A percentile compares a stretch with the other conserved stretches of the same genome.
Evolutionary conservation across 1,284 basidiomycete genomes (phyloP).

Genomic region (Irpex rosettiformis): DNA sequence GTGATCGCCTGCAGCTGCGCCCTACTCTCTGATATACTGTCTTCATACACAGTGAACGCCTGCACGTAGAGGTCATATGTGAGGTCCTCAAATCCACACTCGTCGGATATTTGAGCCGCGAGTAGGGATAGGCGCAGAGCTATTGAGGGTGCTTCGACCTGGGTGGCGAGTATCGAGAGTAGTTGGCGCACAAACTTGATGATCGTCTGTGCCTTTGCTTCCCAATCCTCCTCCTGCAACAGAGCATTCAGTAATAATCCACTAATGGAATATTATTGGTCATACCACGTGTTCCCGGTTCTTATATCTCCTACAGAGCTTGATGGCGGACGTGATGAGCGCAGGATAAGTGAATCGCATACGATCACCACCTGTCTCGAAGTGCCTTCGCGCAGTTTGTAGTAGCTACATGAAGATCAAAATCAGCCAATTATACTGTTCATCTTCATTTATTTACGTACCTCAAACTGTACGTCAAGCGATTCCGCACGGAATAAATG

Average conservation of each 20-base stretch:
- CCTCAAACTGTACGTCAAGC: conserved; percentile 84
- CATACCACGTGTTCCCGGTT: conserved; percentile 62
- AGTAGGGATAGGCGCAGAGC: conserved; percentile 93
- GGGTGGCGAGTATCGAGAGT: conserved; percentile 85
- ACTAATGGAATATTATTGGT: background rate
- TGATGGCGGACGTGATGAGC: conserved; percentile 86
- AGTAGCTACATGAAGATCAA: conserved; percentile 52
- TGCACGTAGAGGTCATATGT: conserved; percentile 96
- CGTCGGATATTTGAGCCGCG: conserved; percentile 88
- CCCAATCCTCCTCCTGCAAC: conserved; percentile 76
- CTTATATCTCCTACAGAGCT: conserved; percentile 87
- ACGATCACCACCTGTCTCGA: conserved; percentile 87
- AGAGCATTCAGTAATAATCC: background rate
- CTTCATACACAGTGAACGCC: conserved; percentile 94
- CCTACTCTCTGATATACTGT: conserved; percentile 88
- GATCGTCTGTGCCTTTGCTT: conserved; percentile 74
- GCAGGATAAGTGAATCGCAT: conserved; percentile 95
- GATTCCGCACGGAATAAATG: conserved; percentile 88
- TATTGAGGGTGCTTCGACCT: conserved; percentile 86
- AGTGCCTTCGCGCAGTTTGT: conserved; percentile 84
- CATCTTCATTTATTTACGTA: conserved; percentile 32
- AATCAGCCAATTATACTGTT: conserved; percentile 1
- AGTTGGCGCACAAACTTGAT: conserved; percentile 93
- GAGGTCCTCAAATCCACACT: conserved; percentile 90
- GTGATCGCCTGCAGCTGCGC: conserved; percentile 93